phyloP scores from a whole-genome alignment of 2,329 filamentous ascomycete species.

The Fusarium hostae region DNA sequence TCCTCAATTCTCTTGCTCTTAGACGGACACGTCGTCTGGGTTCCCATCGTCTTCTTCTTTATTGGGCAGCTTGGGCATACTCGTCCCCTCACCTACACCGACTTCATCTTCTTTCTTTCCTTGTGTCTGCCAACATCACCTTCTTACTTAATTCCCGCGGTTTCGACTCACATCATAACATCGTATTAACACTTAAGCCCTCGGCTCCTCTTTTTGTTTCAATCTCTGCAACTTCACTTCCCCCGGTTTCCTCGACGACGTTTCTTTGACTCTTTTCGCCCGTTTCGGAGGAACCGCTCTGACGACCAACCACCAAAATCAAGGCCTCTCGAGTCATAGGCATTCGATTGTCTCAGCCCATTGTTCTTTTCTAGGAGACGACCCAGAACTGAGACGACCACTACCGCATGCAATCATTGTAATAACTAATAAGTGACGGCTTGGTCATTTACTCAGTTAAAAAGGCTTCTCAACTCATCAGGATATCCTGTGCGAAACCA shows the following conservation, averaged over 20 bases:
- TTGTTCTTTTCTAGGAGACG: slow-evolving; percentile 25
- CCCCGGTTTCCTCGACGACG: slow-evolving; percentile 22
- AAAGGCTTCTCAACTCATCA: slow-evolving; percentile 4
- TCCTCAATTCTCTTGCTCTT: slow-evolving; percentile 6
- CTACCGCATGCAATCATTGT: slow-evolving; percentile 27
- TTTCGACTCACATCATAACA: slow-evolving; percentile 7
- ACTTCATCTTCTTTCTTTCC: slow-evolving; percentile 25
- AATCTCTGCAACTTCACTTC: slow-evolving; percentile 6
- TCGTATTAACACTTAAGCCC: slow-evolving; percentile 1
- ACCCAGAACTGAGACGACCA: slow-evolving; percentile 26
- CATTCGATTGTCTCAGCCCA: slow-evolving; percentile 32
- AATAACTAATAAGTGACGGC: slow-evolving; percentile 25
- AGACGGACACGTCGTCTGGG: slow-evolving; percentile 9
- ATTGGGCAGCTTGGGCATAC: slow-evolving; percentile 25
- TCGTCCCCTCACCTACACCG: slow-evolving; percentile 23
- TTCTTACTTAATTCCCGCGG: slow-evolving; percentile 5
- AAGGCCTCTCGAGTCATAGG: slow-evolving; percentile 12
- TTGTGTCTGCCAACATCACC: background rate
- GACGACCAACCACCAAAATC: slow-evolving; percentile 22
- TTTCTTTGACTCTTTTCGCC: slow-evolving; percentile 10
- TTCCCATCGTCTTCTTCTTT: slow-evolving; percentile 25
- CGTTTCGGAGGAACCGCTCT: slow-evolving; percentile 31
- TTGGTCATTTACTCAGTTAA: background rate
- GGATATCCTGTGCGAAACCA: background rate
- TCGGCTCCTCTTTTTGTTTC: slow-evolving; percentile 17